phyloP scores from a whole-genome alignment of 1,139 yeast species.

The Debaryomyces fabryi region DNA sequence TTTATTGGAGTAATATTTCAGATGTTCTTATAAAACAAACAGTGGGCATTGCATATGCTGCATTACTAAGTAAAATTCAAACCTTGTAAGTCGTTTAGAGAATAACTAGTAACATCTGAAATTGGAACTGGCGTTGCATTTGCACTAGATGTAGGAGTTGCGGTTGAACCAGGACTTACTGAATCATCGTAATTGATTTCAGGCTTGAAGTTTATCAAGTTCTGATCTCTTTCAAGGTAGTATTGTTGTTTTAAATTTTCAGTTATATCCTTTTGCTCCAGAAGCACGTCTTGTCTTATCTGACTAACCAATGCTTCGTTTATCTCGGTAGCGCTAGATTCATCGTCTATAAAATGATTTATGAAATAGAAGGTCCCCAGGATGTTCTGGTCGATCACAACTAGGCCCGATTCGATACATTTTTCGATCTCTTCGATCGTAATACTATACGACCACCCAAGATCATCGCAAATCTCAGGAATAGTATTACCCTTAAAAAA shows the following conservation, averaged over 20 bases:
- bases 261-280: slow-evolving; percentile 21
- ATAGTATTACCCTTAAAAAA: slow-evolving; percentile 40
- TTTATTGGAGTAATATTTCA: background rate
- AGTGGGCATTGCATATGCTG: background rate
- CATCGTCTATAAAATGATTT: slow-evolving; percentile 27
- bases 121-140: background rate
- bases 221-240: background rate
- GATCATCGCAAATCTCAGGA: slow-evolving; percentile 40
- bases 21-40: background rate
- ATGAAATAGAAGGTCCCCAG: slow-evolving; percentile 55
- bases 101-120: background rate
- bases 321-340: slow-evolving; percentile 13
- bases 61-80: background rate
- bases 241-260: slow-evolving; percentile 2
- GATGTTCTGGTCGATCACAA: slow-evolving; percentile 69
- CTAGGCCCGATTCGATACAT: slow-evolving; percentile 57
- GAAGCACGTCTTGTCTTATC: slow-evolving; percentile 20
- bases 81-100: slow-evolving; percentile 5
- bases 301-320: slow-evolving; percentile 14
- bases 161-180: background rate
- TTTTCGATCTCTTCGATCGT: slow-evolving; percentile 68
- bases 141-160: background rate
- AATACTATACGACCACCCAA: slow-evolving; percentile 69
- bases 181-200: background rate
- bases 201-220: background rate